Base-by-base conservation (phyloP, 2,329 filamentous ascomycete species). In the Cercospora sesami region DNA sequence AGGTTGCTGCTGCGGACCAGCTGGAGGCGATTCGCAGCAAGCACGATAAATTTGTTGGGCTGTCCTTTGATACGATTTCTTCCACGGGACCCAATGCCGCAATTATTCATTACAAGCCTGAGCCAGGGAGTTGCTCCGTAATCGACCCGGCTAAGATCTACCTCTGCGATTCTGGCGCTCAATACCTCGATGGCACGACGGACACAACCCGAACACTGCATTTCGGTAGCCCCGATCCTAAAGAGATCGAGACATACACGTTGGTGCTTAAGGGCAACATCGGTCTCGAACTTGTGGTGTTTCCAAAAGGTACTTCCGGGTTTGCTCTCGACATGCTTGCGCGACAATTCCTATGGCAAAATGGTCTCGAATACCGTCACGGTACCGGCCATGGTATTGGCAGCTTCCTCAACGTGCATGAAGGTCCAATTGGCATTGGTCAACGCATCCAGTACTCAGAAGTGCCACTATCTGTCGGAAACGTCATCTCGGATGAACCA, bases 381-480 rank as follows among this genome's bases (percentile, higher is more conserved):
- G 95, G 95, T 66, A 99, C 95, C 4, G 95, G 95, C 9, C 95
- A 99, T 78, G 95, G 95, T 53, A 91, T 99, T 39, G 95, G 95
- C 30, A 97, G 93, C 1, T 99, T 90, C 80, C 83, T 99, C 73
- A 99, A 99, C 73, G 95, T 99, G 0, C 95, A 99, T 78, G 95
- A 99, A 81, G 95, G 95, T 0, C 95, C 95, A 1, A 96, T 99
- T 69, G 95, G 95, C 21, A 96, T 99, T 69, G 95, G 95, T 30
- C 97, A 94, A 9, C 87, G 95, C 55, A 88, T 96, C 45, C 92
- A 96, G 75, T 97, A 94, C 78, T 90, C 92, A 0, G 95, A 99
- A 78, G 94, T 98, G 5, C 86, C 95, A 0, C 85, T 99, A 31
- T 88, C 92, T 0, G 86, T 92, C n/a, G 95, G 95, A 55, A 97